Conservation (phyloP, 2,329 filamentous ascomycete genomes). For the Exserohilum turcica region DNA sequence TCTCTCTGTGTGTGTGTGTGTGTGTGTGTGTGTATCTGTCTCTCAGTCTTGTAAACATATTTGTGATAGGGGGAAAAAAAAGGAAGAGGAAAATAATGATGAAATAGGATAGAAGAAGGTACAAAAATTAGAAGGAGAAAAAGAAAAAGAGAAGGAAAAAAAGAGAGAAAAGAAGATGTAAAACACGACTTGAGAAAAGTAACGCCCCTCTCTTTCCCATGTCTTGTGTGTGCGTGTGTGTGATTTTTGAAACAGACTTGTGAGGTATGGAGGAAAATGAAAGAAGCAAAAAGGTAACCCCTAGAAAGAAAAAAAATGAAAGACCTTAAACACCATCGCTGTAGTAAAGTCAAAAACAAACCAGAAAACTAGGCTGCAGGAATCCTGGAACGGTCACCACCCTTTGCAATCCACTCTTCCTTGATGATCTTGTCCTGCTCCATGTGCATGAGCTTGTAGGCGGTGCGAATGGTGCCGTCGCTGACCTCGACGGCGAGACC, state of each 20-base stretch:
- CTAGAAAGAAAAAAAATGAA: not conserved
- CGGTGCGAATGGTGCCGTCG: constrained; percentile 94
- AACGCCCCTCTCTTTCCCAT: no score
- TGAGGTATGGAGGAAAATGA: not conserved
- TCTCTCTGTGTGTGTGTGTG: no score
- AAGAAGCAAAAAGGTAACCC: not conserved
- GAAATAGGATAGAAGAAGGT: no score
- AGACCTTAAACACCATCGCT: not conserved
- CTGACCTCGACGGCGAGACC: constrained; percentile 84
- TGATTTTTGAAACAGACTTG: not conserved
- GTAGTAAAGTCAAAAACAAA: not conserved
- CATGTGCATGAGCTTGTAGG: constrained; percentile 85
- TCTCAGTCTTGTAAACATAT: not conserved
- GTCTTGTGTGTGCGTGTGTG: no score
- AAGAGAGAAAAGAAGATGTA: not conserved
- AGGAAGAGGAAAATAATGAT: not conserved
- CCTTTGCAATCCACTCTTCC: constrained; percentile 73
- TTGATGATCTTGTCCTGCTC: constrained; percentile 76
- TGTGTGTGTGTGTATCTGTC: no score
- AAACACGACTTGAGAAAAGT: constrained; percentile 2
- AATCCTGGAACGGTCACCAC: constrained; percentile 73
- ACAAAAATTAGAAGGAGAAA: not conserved
- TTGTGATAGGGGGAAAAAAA: not conserved
- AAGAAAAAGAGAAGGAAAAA: not conserved
- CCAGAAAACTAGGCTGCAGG: constrained; percentile 50